A percentile compares a stretch with the other conserved stretches of the same genome.
phyloP scores from a whole-genome alignment of 2,329 filamentous ascomycete species.

The Colletotrichum limetticola region DNA sequence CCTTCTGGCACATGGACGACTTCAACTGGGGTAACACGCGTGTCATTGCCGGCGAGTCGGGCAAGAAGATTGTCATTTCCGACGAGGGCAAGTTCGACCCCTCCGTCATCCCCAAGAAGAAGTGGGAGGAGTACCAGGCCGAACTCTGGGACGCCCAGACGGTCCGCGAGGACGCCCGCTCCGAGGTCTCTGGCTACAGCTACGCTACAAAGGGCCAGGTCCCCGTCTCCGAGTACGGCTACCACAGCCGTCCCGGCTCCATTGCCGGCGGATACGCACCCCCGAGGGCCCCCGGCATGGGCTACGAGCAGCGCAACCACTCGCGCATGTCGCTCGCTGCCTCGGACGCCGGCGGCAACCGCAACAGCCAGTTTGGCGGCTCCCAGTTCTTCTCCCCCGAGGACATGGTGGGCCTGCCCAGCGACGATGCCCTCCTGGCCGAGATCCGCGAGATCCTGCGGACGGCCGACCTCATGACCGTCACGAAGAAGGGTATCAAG shows the following conservation, averaged over 20 bases:
- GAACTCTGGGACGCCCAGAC: slow-evolving; percentile 97
- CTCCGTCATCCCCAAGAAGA: slow-evolving; percentile 91
- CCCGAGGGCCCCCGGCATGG: slow-evolving; percentile 60
- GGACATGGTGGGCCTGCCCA: slow-evolving; percentile 81
- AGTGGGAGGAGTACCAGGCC: slow-evolving; percentile 98
- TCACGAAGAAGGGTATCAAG: slow-evolving; percentile 99
- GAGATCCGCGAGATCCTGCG: slow-evolving; percentile 95
- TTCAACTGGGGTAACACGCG: slow-evolving; percentile 99
- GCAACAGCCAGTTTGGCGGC: slow-evolving; percentile 70
- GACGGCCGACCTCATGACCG: slow-evolving; percentile 94
- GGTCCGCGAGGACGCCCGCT: slow-evolving; percentile 81
- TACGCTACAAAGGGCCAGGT: slow-evolving; percentile 85
- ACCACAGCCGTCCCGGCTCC: slow-evolving; percentile 68
- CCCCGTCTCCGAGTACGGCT: slow-evolving; percentile 76
- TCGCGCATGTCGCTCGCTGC: slow-evolving; percentile 85
- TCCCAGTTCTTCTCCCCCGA: slow-evolving; percentile 70
- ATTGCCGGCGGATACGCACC: slow-evolving; percentile 50
- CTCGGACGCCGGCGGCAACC: slow-evolving; percentile 71
- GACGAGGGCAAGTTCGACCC: slow-evolving; percentile 99
- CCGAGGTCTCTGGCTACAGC: slow-evolving; percentile 91
- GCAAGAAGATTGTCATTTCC: slow-evolving; percentile 90
- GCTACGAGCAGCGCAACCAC: slow-evolving; percentile 56
- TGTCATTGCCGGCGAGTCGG: slow-evolving; percentile 93
- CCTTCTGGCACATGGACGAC: slow-evolving; percentile 99
- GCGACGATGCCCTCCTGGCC: slow-evolving; percentile 87